phyloP scores from a whole-genome alignment of 2,329 filamentous ascomycete species.

The Trichoderma sp. region DNA sequence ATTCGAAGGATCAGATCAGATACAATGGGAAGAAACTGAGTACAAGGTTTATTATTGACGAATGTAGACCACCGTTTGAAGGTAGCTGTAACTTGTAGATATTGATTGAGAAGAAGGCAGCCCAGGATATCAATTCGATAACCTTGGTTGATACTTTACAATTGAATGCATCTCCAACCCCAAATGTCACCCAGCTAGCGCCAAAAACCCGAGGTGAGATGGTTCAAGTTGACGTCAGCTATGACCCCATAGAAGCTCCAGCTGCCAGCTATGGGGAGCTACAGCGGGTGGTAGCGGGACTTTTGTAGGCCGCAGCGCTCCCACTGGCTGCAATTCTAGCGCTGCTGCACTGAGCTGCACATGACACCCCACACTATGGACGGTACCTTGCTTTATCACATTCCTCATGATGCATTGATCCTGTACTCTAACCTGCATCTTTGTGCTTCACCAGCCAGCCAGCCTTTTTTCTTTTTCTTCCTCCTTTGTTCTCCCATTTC shows the following conservation, averaged over 20 bases:
- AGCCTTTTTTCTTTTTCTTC: not conserved
- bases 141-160: not conserved
- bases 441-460: not conserved
- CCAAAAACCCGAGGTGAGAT: not conserved
- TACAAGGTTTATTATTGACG: not conserved
- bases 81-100: not conserved
- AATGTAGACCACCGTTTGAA: not conserved
- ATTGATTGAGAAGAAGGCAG: too few relatives aligned
- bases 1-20: not conserved
- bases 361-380: constrained; percentile 1
- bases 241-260: not conserved
- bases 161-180: not conserved
- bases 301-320: constrained; percentile 6
- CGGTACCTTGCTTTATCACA: constrained; percentile 5
- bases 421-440: not conserved
- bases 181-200: not conserved
- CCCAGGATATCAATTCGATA: not conserved
- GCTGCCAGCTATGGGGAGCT: not conserved
- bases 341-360: constrained; percentile 2
- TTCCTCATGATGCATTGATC: not conserved
- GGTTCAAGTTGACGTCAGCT: not conserved
- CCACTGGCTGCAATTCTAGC: not conserved
- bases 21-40: not conserved
- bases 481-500: not conserved
- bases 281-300: not conserved